A percentile compares a stretch with the other conserved stretches of the same genome.
Conservation (phyloP, 1,284 basidiomycete species). For the Marasmius oreades region DNA sequence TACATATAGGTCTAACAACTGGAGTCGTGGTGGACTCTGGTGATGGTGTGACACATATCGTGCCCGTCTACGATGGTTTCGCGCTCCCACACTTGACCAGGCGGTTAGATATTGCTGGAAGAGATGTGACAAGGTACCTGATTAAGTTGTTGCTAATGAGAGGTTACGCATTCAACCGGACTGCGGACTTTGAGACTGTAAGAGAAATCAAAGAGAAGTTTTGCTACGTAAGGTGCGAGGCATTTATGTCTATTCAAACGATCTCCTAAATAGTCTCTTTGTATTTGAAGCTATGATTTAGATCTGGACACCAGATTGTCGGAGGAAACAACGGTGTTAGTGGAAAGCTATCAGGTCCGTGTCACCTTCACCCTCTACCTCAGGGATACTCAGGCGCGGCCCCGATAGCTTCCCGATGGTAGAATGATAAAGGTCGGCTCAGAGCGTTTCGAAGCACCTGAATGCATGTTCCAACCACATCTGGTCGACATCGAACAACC, state of each 20-base stretch:
- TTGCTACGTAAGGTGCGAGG: slow-evolving; percentile 86
- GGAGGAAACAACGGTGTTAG: slow-evolving; percentile 95
- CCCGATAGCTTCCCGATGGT: slow-evolving; percentile 91
- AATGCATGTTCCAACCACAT: slow-evolving; percentile 99
- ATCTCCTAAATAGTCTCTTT: not conserved
- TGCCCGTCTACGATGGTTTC: slow-evolving; percentile 97
- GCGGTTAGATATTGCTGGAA: slow-evolving; percentile 94
- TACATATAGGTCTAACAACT: slow-evolving; percentile 81
- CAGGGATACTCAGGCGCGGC: no score
- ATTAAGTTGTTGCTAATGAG: slow-evolving; percentile 98
- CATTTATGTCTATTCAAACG: not conserved
- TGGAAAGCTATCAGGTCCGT: slow-evolving; percentile 92
- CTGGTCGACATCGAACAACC: slow-evolving; percentile 97
- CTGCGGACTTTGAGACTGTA: slow-evolving; percentile 98
- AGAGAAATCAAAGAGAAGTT: slow-evolving; percentile 98
- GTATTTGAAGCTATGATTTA: slow-evolving; percentile 77
- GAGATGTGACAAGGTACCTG: slow-evolving; percentile 96
- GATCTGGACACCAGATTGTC: slow-evolving; percentile 91
- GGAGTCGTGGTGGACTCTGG: slow-evolving; percentile 99
- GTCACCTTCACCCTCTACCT: slow-evolving; percentile 20
- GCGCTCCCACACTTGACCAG: slow-evolving; percentile 93
- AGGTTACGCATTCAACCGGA: slow-evolving; percentile 98
- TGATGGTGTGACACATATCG: slow-evolving; percentile 98
- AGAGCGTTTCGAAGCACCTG: slow-evolving; percentile 99
- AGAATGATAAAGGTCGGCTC: slow-evolving; percentile 96